phyloP scores from a whole-genome alignment of 2,329 filamentous ascomycete genomes.

The Tolypocladium guangdongense region DNA sequence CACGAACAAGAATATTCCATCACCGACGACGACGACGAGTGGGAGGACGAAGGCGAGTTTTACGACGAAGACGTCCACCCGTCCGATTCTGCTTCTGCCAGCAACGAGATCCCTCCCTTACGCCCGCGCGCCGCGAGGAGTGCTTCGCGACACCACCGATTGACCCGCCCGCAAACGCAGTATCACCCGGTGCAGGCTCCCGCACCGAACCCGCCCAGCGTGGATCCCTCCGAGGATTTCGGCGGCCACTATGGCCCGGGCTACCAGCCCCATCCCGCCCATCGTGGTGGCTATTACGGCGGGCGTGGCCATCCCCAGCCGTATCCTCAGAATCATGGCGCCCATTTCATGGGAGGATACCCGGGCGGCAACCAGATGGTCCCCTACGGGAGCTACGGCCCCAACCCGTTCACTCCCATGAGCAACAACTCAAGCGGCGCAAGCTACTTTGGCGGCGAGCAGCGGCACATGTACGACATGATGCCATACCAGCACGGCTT shows the following conservation, averaged over 20 bases:
- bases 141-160: conserved; percentile 20
- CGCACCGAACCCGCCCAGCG: conserved; percentile 43
- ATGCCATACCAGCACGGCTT: conserved; percentile 34
- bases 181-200: conserved; percentile 22
- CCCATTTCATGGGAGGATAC: conserved; percentile 28
- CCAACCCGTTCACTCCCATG: conserved; percentile 34
- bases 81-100: conserved; percentile 46
- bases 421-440: conserved; percentile 23
- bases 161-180: conserved; percentile 23
- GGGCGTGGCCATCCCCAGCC: conserved; percentile 17
- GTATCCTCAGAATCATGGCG: conserved; percentile 39
- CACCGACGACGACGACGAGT: conserved; percentile 29
- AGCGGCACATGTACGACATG: conserved; percentile 34
- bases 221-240: conserved; percentile 56
- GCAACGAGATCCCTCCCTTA: conserved; percentile 19
- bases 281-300: conserved; percentile 16
- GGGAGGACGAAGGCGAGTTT: conserved; percentile 25
- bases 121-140: conserved; percentile 11
- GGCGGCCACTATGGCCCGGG: conserved; percentile 23
- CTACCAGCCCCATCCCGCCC: conserved; percentile 10
- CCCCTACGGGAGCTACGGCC: conserved; percentile 28
- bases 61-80: conserved; percentile 42
- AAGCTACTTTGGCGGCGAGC: conserved; percentile 30
- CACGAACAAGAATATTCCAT: conserved; percentile 18
- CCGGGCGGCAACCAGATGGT: conserved; percentile 33